Evolutionary conservation across 306 rosid species (phyloP), one percentile per base, ranked within the genome.

Genomic region (Castanospermum australe): DNA sequence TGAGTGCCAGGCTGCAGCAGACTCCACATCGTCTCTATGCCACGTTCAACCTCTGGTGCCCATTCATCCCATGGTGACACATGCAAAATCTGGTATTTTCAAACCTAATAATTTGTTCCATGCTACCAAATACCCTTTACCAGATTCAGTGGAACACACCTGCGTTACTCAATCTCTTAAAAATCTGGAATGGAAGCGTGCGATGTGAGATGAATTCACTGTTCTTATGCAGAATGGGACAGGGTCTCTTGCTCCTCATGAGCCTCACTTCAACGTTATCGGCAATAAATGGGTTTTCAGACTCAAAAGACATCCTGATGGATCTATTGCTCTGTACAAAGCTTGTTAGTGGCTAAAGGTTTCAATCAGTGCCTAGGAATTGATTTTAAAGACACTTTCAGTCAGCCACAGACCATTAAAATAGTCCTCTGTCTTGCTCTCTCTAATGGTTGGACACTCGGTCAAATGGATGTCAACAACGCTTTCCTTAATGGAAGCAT

Each of bases 51-150:
- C n/a, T n/a, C n/a, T n/a, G n/a, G n/a, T n/a, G n/a, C n/a, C n/a
- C n/a, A n/a, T n/a, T n/a, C n/a, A n/a, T n/a, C n/a, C n/a, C n/a
- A n/a, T n/a, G n/a, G n/a, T n/a, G n/a, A n/a, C n/a, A n/a, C n/a
- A n/a, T n/a, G n/a, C n/a, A n/a, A n/a, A n/a, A n/a, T n/a, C n/a
- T 14, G 65, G 50, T 0, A 89, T 78, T 5, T 77, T 79, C 8
- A 86, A 86, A 15, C 73, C 0, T 24, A 86, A 81, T 17, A 86
- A 89, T 52, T 71, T 51, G 65, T 83, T 83, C 0, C 81, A 83
- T 70, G 5, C 12, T 0, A 1, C 51, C 17, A 44, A 44, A 11
- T 44, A 11, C 12, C 51, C 51, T 44, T 5, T 44, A 11, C 51
- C 17, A 11, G 4, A 3, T 28, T 28, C 32, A 3, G 32, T 28